These are phyloP conservation scores for Trichocladium uniseriatum DNA, from an alignment of 495 filamentous ascomycete species.

Conservation along the genomic window DNA sequence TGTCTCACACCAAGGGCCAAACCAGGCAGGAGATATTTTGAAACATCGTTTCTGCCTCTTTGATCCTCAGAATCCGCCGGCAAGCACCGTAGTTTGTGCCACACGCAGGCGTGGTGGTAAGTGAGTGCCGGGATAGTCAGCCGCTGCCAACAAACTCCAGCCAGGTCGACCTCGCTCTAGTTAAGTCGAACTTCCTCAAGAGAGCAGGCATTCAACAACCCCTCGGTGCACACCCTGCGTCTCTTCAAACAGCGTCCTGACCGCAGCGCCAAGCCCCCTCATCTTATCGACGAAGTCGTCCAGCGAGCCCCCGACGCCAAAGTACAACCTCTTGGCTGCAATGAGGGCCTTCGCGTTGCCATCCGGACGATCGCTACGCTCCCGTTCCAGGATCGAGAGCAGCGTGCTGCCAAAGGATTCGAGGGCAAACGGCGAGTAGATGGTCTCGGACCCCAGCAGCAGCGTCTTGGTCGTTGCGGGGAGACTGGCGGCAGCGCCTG, in stretches of 20 bases:
- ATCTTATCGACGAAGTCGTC: conserved; percentile 72
- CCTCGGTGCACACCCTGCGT: conserved; percentile 49
- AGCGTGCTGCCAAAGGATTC: conserved; percentile 65
- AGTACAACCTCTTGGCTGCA: conserved; percentile 89
- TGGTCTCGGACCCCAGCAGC: conserved; percentile 84
- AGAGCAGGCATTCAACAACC: conserved; percentile 38
- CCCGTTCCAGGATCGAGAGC: conserved; percentile 49
- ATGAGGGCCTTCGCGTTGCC: conserved; percentile 57
- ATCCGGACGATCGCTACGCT: conserved; percentile 32
- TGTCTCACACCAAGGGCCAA: conserved; percentile 7
- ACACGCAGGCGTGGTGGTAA: too few relatives aligned
- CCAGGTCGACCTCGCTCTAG: too few relatives aligned
- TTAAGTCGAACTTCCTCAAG: conserved; percentile 7
- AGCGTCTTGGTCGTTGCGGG: conserved; percentile 31
- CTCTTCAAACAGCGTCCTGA: conserved; percentile 54
- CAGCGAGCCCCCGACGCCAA: conserved; percentile 89
- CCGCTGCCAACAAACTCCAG: too few relatives aligned
- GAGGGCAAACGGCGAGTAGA: conserved; percentile 77
- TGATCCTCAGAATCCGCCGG: neutral
- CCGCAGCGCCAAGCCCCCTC: conserved; percentile 43
- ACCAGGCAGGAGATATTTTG: conserved; percentile 2
- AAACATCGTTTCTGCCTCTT: conserved; percentile 4
- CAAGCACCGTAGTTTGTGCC: neutral
- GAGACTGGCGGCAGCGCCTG: conserved; percentile 10
- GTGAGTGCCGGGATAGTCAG: too few relatives aligned